Evolutionary conservation across 2,329 filamentous ascomycete genomes (phyloP).

Genomic region (Rachicladosporium sp.): DNA sequence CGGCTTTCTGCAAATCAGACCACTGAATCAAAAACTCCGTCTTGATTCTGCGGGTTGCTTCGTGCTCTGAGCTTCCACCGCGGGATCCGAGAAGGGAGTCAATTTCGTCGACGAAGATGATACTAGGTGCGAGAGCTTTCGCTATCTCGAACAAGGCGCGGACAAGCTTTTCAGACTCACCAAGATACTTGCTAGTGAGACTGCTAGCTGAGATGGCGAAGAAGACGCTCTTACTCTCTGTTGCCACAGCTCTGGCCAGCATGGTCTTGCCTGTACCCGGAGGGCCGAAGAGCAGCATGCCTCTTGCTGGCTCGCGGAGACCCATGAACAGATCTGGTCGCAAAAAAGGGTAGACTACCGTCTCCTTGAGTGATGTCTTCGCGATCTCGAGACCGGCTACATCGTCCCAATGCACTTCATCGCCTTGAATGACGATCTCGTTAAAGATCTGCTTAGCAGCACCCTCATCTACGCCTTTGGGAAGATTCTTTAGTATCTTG

Average conservation of each 20-base stretch:
- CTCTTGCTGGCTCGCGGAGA: constrained; percentile 79
- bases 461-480: constrained; percentile 65
- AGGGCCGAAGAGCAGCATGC: constrained; percentile 92
- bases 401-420: constrained; percentile 90
- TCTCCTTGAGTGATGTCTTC: constrained; percentile 85
- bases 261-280: constrained; percentile 99
- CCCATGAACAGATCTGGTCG: constrained; percentile 94
- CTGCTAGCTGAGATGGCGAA: constrained; percentile 95
- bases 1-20: constrained; percentile 85
- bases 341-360: constrained; percentile 92
- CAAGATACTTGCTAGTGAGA: constrained; percentile 88
- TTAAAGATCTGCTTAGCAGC: constrained; percentile 89
- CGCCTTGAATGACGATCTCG: constrained; percentile 86
- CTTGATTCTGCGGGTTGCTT: constrained; percentile 87
- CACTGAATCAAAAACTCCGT: constrained; percentile 97
- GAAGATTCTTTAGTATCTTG: constrained; percentile 62
- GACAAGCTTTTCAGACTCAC: constrained; percentile 93
- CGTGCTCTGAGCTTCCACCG: constrained; percentile 74
- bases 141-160: constrained; percentile 83
- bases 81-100: constrained; percentile 82
- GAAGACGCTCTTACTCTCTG: constrained; percentile 87
- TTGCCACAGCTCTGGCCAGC: constrained; percentile 87
- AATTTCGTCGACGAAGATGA: constrained; percentile 98
- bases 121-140: constrained; percentile 77
- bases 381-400: constrained; percentile 83